A percentile compares a stretch with the other conserved stretches of the same genome.
Evolutionary conservation across 306 rosid species (phyloP).

Genomic region (Vigna hirtella): DNA sequence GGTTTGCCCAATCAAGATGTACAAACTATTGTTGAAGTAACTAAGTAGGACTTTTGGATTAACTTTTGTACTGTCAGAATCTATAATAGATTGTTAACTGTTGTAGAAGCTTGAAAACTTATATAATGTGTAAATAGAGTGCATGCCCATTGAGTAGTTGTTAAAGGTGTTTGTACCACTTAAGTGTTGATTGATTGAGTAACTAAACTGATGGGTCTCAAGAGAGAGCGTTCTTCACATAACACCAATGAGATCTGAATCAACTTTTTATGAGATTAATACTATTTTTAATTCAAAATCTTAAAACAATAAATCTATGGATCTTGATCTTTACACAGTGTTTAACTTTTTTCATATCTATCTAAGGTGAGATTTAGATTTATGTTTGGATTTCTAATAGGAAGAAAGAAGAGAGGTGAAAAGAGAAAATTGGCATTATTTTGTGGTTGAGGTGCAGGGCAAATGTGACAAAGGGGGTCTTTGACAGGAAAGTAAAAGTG

Average conservation of each 20-base stretch:
- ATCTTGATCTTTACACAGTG: no score
- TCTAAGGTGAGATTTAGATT: no score
- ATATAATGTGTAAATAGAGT: constrained; percentile 2
- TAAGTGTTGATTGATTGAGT: neutral
- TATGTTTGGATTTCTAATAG: neutral
- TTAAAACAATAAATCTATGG: no score
- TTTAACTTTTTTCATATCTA: no score
- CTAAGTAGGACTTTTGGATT: neutral
- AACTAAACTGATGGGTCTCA: no score
- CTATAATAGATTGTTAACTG: neutral
- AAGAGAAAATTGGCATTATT: neutral
- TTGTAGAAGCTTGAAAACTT: constrained; percentile 1
- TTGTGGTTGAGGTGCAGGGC: constrained; percentile 16
- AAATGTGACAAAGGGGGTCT: constrained; percentile 47
- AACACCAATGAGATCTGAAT: no score
- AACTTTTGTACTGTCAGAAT: neutral
- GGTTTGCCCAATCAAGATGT: neutral
- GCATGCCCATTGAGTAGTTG: constrained; percentile 20
- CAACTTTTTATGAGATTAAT: no score
- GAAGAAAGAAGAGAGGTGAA: neutral
- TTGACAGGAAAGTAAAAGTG: constrained; percentile 57
- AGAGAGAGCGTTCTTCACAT: accelerated
- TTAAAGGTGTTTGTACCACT: constrained; percentile 1
- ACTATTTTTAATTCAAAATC: no score
- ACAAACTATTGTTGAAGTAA: neutral